These are phyloP conservation scores for Linnemannia schmuckeri DNA, from an alignment of 192 early-diverging fungal species.

Conservation along the genomic window DNA sequence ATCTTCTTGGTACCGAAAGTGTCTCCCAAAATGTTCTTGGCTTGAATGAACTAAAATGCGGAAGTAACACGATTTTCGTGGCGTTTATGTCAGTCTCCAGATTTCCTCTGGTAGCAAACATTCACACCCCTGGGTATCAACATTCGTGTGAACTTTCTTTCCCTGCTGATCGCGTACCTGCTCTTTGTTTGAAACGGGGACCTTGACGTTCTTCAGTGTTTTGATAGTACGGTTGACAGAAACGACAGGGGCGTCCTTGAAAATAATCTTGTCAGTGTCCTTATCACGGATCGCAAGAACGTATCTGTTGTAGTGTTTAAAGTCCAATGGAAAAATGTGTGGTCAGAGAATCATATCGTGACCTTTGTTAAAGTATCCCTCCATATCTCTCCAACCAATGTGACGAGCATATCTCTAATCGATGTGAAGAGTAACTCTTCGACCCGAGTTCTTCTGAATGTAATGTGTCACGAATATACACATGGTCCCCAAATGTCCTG, in stretches of 20 bases:
- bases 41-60: conserved; percentile 64
- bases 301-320: conserved; percentile 64
- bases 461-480: too few species aligned
- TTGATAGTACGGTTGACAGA: conserved; percentile 79
- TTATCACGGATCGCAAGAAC: conserved; percentile 86
- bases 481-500: too few species aligned
- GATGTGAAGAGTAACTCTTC: too few species aligned
- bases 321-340: not conserved
- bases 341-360: not conserved
- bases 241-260: conserved; percentile 76
- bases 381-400: too few species aligned
- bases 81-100: not conserved
- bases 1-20: conserved; percentile 95
- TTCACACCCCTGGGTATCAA: not conserved
- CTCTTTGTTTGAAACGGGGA: conserved; percentile 12
- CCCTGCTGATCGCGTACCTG: conserved; percentile 27
- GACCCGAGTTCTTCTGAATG: too few species aligned
- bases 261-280: conserved; percentile 73
- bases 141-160: not conserved
- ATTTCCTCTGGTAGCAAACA: not conserved
- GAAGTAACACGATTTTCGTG: not conserved
- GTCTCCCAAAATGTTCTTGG: conserved; percentile 86
- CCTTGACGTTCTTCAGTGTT: conserved; percentile 64
- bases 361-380: not conserved
- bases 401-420: too few species aligned